phyloP scores from a whole-genome alignment of 345 rosid genomes.

The Eucalyptus rudis region DNA sequence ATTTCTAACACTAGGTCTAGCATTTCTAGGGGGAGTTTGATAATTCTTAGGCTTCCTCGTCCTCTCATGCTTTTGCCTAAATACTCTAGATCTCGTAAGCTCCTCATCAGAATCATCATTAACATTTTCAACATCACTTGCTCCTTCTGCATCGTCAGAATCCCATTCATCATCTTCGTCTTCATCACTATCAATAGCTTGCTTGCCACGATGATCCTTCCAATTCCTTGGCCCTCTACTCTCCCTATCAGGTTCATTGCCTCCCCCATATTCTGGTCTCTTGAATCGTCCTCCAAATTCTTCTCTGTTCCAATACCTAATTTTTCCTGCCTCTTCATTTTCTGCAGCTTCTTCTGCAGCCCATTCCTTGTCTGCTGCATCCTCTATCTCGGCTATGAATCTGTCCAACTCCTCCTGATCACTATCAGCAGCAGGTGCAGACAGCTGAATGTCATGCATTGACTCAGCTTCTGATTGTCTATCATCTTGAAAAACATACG shows the following conservation, averaged over 20 bases:
- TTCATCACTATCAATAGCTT: constrained; percentile 11
- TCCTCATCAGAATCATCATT: constrained; percentile 32
- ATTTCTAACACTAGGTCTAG: constrained; percentile 4
- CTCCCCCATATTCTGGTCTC: constrained; percentile 18
- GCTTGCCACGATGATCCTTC: constrained; percentile 22
- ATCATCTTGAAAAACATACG: constrained; percentile 72
- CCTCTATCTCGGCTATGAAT: constrained; percentile 89
- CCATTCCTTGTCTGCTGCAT: constrained; percentile 95
- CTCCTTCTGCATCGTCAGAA: constrained; percentile 10
- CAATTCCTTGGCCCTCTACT: constrained; percentile 22
- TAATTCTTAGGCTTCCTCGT: background rate
- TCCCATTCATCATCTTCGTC: constrained; percentile 20
- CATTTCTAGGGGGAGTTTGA: constrained; percentile 4
- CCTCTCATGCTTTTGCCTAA: constrained; percentile 1
- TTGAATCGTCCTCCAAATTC: constrained; percentile 57
- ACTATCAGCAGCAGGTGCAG: constrained; percentile 58
- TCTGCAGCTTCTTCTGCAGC: constrained; percentile 92
- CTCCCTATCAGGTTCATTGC: constrained; percentile 22
- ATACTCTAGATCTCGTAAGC: constrained; percentile 21
- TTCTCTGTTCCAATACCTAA: constrained; percentile 78
- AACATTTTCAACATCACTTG: constrained; percentile 11
- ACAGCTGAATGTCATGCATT: constrained; percentile 4
- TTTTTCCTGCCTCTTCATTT: constrained; percentile 54
- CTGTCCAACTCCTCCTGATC: constrained; percentile 93
- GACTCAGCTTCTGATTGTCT: constrained; percentile 10